Conservation (phyloP, 495 filamentous ascomycete species). For the Talaromyces thailandensis region DNA sequence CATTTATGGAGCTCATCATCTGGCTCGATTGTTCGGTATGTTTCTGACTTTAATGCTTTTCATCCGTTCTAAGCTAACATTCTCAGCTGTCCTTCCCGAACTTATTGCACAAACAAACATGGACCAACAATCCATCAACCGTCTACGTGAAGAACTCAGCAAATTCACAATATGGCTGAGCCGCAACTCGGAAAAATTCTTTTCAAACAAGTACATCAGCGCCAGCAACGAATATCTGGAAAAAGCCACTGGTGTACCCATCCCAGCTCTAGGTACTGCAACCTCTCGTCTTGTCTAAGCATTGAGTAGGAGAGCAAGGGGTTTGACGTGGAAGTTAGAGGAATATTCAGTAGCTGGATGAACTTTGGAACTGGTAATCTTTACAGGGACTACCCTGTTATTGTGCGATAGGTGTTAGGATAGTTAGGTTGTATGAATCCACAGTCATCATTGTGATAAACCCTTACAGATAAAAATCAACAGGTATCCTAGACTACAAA, state of each 20-base stretch:
- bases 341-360: not conserved
- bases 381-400: not conserved
- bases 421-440: not conserved
- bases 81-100: slow-evolving; percentile 77
- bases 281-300: slow-evolving; percentile 20
- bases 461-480: not conserved
- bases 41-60: slow-evolving; percentile 7
- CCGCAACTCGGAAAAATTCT: slow-evolving; percentile 63
- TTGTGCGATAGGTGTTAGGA: not conserved
- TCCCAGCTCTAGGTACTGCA: slow-evolving; percentile 19
- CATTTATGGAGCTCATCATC: slow-evolving; percentile 89
- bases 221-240: slow-evolving; percentile 52
- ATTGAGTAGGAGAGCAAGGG: not conserved
- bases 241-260: slow-evolving; percentile 32
- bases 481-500: not conserved
- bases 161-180: slow-evolving; percentile 76
- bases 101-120: slow-evolving; percentile 95
- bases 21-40: slow-evolving; percentile 80
- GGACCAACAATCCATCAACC: slow-evolving; percentile 80
- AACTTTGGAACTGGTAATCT: not conserved
- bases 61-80: slow-evolving; percentile 7
- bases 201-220: slow-evolving; percentile 67
- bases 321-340: not conserved
- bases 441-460: not conserved
- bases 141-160: slow-evolving; percentile 76